Conservation (phyloP, 305 asterid genomes). For the Striga hermonthica region DNA sequence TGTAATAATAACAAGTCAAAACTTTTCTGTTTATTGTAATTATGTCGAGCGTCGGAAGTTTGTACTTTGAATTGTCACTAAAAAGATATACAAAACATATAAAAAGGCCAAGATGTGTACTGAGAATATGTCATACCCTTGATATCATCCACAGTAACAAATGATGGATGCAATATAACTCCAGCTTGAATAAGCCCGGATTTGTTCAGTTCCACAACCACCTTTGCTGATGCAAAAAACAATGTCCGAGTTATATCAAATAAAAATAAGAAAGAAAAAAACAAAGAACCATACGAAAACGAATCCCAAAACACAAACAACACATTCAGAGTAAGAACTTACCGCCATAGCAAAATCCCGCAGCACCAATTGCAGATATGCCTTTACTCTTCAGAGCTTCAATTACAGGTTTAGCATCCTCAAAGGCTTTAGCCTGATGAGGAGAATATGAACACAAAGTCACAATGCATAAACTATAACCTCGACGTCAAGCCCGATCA, state of each 20-base stretch:
- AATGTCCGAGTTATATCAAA: background rate
- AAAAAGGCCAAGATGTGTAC: background rate
- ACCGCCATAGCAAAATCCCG: conserved; percentile 79
- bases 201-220: conserved; percentile 48
- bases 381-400: conserved; percentile 51
- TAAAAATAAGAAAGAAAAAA: background rate
- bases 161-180: conserved; percentile 51
- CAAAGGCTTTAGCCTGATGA: conserved; percentile 50
- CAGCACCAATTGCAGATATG: conserved; percentile 52
- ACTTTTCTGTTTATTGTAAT: background rate
- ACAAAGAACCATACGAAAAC: background rate
- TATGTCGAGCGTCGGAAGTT: background rate
- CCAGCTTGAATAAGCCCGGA: conserved; percentile 47
- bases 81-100: background rate
- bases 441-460: background rate
- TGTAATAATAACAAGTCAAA: too few relatives aligned
- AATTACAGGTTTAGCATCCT: conserved; percentile 47
- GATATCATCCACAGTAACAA: conserved; percentile 47
- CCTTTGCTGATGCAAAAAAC: conserved; percentile 44
- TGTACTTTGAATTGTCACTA: background rate
- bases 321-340: conserved; percentile 15
- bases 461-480: background rate
- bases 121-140: conserved; percentile 37
- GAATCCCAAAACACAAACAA: background rate
- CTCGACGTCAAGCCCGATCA: background rate